phyloP scores from a whole-genome alignment of 306 rosid species.

The Cucumis hystrix region DNA sequence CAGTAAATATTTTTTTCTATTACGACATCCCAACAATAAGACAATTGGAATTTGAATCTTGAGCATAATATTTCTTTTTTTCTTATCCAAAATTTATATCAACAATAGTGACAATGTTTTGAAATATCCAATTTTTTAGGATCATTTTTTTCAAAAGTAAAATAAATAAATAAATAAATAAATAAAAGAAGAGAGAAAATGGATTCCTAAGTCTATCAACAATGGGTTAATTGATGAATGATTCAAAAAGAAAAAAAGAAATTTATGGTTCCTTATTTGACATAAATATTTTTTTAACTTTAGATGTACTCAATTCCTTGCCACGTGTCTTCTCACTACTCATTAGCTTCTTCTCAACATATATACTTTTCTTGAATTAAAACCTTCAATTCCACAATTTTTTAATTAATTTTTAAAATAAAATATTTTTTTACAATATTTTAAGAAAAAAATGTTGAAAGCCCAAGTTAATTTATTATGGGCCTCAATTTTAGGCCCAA shows the following conservation, averaged over 20 bases:
- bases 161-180: too few relatives aligned
- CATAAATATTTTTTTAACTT: background rate
- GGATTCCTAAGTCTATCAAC: background rate
- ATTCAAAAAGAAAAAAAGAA: background rate
- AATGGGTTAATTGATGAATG: background rate
- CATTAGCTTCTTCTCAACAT: background rate
- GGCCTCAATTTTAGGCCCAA: background rate
- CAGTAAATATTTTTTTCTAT: too few relatives aligned
- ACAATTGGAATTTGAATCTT: background rate
- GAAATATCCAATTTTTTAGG: background rate
- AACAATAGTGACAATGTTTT: background rate
- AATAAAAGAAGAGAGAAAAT: background rate
- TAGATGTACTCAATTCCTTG: background rate
- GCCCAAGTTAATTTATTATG: background rate
- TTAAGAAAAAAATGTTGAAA: too few relatives aligned
- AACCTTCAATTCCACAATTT: background rate
- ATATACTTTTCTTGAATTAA: background rate
- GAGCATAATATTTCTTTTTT: background rate
- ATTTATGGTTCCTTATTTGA: background rate
- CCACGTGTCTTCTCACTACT: background rate
- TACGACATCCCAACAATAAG: background rate
- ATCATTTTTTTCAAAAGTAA: background rate
- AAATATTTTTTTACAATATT: background rate
- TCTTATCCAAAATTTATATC: too few relatives aligned
- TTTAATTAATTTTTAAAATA: background rate